Evolutionary conservation across 2,329 filamentous ascomycete genomes (phyloP).

Genomic region (Cadophora malorum): DNA sequence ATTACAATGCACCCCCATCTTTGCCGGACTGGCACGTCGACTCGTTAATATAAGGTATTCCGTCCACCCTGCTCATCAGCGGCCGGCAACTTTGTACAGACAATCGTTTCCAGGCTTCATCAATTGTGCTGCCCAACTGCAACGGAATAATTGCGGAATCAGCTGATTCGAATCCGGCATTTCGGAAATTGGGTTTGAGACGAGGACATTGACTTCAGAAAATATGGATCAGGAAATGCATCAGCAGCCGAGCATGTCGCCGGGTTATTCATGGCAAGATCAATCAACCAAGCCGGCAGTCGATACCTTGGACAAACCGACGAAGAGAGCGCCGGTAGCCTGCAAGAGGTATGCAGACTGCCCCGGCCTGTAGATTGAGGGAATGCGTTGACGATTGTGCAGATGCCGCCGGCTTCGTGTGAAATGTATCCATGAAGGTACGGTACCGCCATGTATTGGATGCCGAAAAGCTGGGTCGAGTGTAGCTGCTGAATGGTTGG

Average conservation of each 20-base stretch:
- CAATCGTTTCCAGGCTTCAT: not conserved
- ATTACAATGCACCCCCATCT: constrained; percentile 7
- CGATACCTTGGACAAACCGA: not conserved
- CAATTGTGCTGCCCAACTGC: no score
- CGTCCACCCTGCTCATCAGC: constrained; percentile 11
- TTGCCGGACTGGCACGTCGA: constrained; percentile 5
- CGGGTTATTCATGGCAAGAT: constrained; percentile 5
- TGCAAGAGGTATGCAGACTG: constrained; percentile 13
- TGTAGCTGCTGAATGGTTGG: constrained; percentile 12
- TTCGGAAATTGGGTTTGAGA: not conserved
- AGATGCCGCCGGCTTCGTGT: constrained; percentile 20
- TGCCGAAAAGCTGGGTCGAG: constrained; percentile 19
- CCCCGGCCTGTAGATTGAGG: no score
- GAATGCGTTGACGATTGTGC: not conserved
- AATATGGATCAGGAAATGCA: constrained; percentile 7
- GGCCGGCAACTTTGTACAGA: constrained; percentile 7
- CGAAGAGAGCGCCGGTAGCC: constrained; percentile 15
- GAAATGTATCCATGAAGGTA: constrained; percentile 21
- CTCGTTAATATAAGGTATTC: not conserved
- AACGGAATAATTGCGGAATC: no score
- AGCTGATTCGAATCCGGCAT: not conserved
- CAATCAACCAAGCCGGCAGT: not conserved
- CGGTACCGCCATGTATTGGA: constrained; percentile 13
- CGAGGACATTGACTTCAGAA: no score
- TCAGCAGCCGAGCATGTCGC: not conserved